Evolutionary conservation across 1,284 basidiomycete genomes (phyloP).

Genomic region (Leccinum pachyderme): DNA sequence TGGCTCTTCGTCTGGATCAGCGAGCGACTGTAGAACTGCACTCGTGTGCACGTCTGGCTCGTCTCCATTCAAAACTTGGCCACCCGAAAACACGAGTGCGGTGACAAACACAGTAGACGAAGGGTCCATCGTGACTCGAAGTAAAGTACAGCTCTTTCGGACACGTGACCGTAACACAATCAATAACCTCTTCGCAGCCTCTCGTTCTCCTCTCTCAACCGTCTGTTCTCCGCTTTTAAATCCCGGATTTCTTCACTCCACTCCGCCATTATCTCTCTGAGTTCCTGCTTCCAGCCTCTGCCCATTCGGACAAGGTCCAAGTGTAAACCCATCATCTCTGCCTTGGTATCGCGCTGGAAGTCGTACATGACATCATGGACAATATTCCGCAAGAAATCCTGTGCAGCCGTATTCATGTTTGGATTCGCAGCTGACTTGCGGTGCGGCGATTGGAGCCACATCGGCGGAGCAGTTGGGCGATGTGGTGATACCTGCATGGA

Average conservation of each 20-base stretch:
- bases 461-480: conserved; percentile 35
- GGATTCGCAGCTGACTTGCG: conserved; percentile 27
- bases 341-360: conserved; percentile 61
- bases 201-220: conserved; percentile 67
- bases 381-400: conserved; percentile 60
- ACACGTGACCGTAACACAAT: conserved; percentile 21
- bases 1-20: conserved; percentile 3
- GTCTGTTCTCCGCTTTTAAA: conserved; percentile 28
- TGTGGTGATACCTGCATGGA: conserved; percentile 63
- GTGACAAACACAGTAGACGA: conserved; percentile 19
- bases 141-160: background rate
- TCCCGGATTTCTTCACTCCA: conserved; percentile 41
- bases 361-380: conserved; percentile 70
- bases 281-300: conserved; percentile 52
- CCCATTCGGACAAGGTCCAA: conserved; percentile 70
- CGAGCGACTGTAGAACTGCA: conserved; percentile 11
- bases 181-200: conserved; percentile 48
- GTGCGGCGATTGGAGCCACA: conserved; percentile 47
- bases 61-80: conserved; percentile 26
- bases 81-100: conserved; percentile 34
- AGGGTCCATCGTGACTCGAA: conserved; percentile 14
- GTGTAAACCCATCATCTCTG: conserved; percentile 69
- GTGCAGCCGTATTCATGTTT: conserved; percentile 40
- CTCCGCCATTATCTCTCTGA: conserved; percentile 58
- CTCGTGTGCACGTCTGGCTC: conserved; percentile 7